Base-by-base conservation (phyloP, 805 yeast genomes). In the Cyberlindnera saturnus region DNA sequence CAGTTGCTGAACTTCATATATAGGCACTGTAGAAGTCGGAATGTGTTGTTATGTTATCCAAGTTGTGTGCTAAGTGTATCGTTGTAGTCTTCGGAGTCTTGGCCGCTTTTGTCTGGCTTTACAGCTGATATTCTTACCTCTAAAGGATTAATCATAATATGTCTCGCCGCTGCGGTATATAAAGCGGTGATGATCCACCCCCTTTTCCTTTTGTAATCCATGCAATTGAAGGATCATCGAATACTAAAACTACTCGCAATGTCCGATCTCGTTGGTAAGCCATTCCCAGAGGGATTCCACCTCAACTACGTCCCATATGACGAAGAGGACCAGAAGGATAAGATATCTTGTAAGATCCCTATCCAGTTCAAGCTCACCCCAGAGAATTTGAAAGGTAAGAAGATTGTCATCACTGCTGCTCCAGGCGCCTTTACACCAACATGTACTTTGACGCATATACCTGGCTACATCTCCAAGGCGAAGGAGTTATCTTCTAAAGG, bases 401-500 rank as follows among this genome's bases (percentile, higher is more conserved):
- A 54, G 42, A 77, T 82, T 29, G 78, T 85, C 35, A 68, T 86
- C 53, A 86, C 87, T 29, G 73, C 84, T 46, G 89, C 86, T 30
- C 93, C 95, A 48, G 95, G 90, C 49, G 93, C 95, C 10, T 86
- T 85, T 72, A 85, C 95, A 23, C 95, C 91, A 44, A 79, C 91
- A 7, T 85, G 93, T 64, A 73, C 85, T 39, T 77, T 73, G 40
- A 70, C 75, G 54, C 93, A 84, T 64, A 73, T 84, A 47, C 91
- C 91, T 44, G 86, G 81, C 19, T 82, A 67, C 67, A 61, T 82
- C 45, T 57, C 66, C 45, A 67, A 77, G 49, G 61, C 74, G 42
- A 61, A 60, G 18, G 73, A 75, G 42, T 73, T 86, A 58, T 63
- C 71, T 55, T 63, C 68, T 43, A 81, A 80, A 64, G 79, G 82